Base-by-base conservation (phyloP, 2,329 filamentous ascomycete genomes). In the Phoma sp. region DNA sequence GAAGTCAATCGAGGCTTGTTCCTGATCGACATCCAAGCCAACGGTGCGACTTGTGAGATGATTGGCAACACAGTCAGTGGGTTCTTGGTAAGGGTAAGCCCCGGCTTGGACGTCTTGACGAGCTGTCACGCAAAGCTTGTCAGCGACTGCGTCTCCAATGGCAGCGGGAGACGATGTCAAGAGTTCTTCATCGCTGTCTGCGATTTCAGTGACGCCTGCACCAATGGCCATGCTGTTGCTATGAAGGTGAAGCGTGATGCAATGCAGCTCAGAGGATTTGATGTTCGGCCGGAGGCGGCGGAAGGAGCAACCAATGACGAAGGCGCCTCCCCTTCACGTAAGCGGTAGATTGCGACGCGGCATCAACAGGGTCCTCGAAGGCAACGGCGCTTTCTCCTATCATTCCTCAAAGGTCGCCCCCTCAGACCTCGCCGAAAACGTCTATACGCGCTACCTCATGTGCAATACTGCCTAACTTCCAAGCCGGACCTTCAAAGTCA, bases 131-230 rank as follows among this genome's bases (percentile, higher is more conserved):
- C 24, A 60, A 67, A 64, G 63, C 62, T 70, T 68, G 53, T 66
- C 59, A 39, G 37, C 42, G 43, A 43, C 51, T 45, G 52, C 47
- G 44, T 54, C 52, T 29, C 55, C 32, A 60, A 53, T 52, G 29
- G 40, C 37, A 47, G 50, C 37, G 30, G 68, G 69, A 47, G 70
- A 69, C 41, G 68, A 72, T 47, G 64, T 63, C 55, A 71, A 54
- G 2, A 53, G 63, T 59, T 73, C 70, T 6, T 72, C 69, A 44
- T 74, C 70, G 18, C 69, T 72, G 55, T 74, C 70, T 9, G 68
- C 63, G 13, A 74, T 56, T 55, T 72, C 69, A 29, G 53, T 62
- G 37, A 57, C 35, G 35, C 52, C 59, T 38, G 58, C 47, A 7
- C 27, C 56, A 37, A 66, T 11, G 25, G 62, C 59, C 69, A 74